phyloP scores from a whole-genome alignment of 345 rosid genomes.

The Moricandia moricandioides region DNA sequence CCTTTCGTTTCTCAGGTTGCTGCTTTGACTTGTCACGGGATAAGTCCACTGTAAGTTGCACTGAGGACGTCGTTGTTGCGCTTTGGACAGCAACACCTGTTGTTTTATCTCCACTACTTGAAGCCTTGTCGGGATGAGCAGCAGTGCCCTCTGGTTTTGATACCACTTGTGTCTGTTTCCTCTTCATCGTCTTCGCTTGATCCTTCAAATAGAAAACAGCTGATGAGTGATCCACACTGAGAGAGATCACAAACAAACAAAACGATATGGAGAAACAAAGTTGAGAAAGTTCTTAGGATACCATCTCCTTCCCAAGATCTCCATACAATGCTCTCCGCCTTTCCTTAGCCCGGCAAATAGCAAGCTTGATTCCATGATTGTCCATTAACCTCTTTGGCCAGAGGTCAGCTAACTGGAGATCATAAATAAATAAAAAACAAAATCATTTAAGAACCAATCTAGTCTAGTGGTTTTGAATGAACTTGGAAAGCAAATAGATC shows the following conservation, averaged over 20 bases:
- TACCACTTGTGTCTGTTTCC: conserved; percentile 51
- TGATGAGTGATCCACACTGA: neutral
- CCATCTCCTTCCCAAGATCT: conserved; percentile 28
- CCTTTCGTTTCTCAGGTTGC: conserved; percentile 56
- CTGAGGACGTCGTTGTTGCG: conserved; percentile 38
- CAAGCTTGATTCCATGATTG: conserved; percentile 84
- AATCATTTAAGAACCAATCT: conserved; percentile 31
- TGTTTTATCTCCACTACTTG: conserved; percentile 36
- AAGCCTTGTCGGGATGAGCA: conserved; percentile 42
- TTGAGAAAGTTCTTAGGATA: neutral
- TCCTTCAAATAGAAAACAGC: conserved; percentile 38
- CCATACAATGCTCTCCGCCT: conserved; percentile 36
- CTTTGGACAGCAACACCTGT: conserved; percentile 35
- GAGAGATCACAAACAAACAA: neutral
- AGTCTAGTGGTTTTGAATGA: neutral
- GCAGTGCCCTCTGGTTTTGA: conserved; percentile 44
- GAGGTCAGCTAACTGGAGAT: conserved; percentile 71
- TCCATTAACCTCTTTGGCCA: conserved; percentile 91
- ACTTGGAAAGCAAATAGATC: conserved; percentile 7
- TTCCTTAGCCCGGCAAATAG: conserved; percentile 85
- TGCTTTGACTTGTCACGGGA: conserved; percentile 44
- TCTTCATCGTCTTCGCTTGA: conserved; percentile 50
- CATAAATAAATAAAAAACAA: conserved; percentile 20
- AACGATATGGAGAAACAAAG: neutral
- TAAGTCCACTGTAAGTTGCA: conserved; percentile 25